Base-by-base conservation (phyloP, 2,329 filamentous ascomycete species). In the Dactylellina leptospora region DNA sequence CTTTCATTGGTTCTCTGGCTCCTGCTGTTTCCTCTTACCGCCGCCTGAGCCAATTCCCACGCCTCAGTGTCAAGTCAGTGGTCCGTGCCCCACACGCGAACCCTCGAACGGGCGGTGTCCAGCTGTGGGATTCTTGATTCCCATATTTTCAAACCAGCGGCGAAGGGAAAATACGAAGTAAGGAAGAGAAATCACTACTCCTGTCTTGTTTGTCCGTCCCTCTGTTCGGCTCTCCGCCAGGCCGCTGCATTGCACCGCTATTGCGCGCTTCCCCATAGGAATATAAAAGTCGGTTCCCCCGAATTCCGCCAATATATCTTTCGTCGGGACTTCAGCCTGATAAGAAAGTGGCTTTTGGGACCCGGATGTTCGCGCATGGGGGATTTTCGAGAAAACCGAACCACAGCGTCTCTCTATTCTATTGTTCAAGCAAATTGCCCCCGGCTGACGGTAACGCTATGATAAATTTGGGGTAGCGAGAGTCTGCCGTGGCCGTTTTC, bases 271-370 rank as follows among this genome's bases (percentile, higher is more conserved):
- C 23, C 13, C 13, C 18, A 40, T 9, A 13, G n/a, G n/a, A n/a
- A n/a, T n/a, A n/a, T n/a, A n/a, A n/a, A 55, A 23, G 18, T 45
- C 61, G 61, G 33, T 23, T n/a, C 40, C 51, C 51, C 61, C 61
- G 50, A 58, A 58, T 58, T 48, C 59, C 59, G 48, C 54, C 30
- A 42, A 25, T 47, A 45, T 44, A 55, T 50, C 45, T 27, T 55
- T 16, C n/a, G n/a, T n/a, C n/a, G n/a, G n/a, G 40, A 63, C 56
- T 70, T 70, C 64, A 70, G 64, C 64, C 64, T 70, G 55, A 70
- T 61, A 60, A 54, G 53, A 53, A 28, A 33, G 30, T 33, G 44
- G 20, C 44, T n/a, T 42, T 16, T n/a, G n/a, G n/a, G n/a, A n/a
- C n/a, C n/a, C n/a, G n/a, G n/a, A n/a, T n/a, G n/a, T n/a, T n/a